Conservation (phyloP, 345 rosid species). For the Hibiscus mutabilis region DNA sequence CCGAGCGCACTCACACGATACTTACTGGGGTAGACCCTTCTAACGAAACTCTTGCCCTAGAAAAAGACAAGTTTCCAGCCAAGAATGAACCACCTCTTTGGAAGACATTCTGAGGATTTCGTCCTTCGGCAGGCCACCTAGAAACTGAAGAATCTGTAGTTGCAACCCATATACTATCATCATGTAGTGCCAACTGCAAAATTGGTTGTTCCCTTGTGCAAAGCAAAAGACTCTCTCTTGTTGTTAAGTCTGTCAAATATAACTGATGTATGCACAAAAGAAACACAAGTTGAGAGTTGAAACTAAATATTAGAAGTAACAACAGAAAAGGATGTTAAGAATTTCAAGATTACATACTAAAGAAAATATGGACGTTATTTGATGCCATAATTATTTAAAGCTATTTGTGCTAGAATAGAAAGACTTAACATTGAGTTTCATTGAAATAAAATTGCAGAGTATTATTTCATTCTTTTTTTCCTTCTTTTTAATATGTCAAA, state of each 20-base stretch:
- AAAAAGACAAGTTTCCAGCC: slow-evolving; percentile 94
- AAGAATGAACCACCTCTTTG: slow-evolving; percentile 88
- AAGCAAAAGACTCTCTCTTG: slow-evolving; percentile 92
- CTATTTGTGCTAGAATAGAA: not conserved
- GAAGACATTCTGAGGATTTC: slow-evolving; percentile 76
- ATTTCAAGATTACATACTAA: not conserved
- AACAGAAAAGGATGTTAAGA: not conserved
- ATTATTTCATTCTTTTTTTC: not conserved
- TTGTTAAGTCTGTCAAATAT: slow-evolving; percentile 92
- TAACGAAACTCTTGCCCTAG: slow-evolving; percentile 91
- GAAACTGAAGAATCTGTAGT: slow-evolving; percentile 87
- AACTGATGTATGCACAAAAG: slow-evolving; percentile 36
- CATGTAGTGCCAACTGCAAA: slow-evolving; percentile 82
- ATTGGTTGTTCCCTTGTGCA: slow-evolving; percentile 88
- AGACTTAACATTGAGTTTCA: not conserved
- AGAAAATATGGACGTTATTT: not conserved
- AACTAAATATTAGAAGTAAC: slow-evolving; percentile 6
- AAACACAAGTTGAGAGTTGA: slow-evolving; percentile 14
- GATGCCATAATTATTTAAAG: not conserved
- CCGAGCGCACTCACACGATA: not conserved
- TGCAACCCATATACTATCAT: slow-evolving; percentile 87
- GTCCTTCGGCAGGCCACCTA: slow-evolving; percentile 92
- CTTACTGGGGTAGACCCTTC: slow-evolving; percentile 95
- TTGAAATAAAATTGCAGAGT: not conserved
- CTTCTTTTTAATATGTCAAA: not conserved